Conservation (phyloP, 1,284 basidiomycete species). For the Boletellus deceptivus region DNA sequence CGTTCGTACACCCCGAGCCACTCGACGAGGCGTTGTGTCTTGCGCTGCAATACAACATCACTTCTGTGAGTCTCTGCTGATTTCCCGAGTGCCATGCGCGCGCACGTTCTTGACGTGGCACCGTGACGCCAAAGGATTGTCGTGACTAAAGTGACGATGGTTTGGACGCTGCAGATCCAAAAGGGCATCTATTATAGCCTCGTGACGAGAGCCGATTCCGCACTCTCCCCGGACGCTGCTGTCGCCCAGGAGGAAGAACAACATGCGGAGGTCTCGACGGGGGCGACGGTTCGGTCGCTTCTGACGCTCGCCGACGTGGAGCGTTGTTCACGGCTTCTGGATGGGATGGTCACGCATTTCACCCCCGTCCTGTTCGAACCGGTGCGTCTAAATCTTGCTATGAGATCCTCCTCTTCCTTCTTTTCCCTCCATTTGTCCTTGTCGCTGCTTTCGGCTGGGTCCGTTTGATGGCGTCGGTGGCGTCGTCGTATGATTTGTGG, state of each 20-base stretch:
- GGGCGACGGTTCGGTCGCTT: not conserved
- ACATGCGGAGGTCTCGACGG: not conserved
- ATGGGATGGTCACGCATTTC: conserved; percentile 57
- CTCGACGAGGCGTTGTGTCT: conserved; percentile 52
- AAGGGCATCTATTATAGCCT: conserved; percentile 62
- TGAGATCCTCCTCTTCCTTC: not conserved
- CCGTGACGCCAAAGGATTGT: no score
- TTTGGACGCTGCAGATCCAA: conserved; percentile 43
- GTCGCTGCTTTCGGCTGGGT: not conserved
- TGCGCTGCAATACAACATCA: conserved; percentile 43
- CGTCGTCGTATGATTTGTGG: not conserved
- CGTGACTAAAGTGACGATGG: not conserved
- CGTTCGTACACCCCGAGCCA: conserved; percentile 37
- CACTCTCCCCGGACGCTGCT: conserved; percentile 28
- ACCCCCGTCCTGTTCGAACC: conserved; percentile 71
- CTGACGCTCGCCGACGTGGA: conserved; percentile 24
- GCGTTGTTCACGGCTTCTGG: conserved; percentile 46
- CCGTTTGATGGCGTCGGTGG: not conserved
- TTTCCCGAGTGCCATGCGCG: not conserved
- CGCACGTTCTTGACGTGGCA: no score
- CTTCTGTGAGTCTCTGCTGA: conserved; percentile 38
- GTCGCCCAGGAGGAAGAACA: not conserved
- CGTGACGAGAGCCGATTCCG: conserved; percentile 53
- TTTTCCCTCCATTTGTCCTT: not conserved
- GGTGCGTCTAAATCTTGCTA: conserved; percentile 22